Evolutionary conservation across 1,139 yeast species (phyloP), one percentile per base, ranked within the genome.

Genomic region (Williopsis jadinii): DNA sequence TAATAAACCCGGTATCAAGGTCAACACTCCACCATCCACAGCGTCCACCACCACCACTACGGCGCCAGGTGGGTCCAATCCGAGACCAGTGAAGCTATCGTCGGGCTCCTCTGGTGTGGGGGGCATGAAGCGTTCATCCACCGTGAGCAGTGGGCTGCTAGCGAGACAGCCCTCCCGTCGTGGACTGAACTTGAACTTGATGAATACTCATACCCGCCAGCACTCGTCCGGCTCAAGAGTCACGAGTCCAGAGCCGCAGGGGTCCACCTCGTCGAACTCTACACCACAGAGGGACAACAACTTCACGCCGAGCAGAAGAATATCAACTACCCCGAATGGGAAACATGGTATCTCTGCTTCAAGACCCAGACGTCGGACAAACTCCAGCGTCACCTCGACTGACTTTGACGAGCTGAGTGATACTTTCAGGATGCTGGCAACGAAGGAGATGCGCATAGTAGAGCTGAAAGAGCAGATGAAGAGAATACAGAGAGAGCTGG

Each of bases 401-500:
- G 41, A 42, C 5, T 47, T 41, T 24, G 58, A 52, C 29, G 73
- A 66, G 14, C 64, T 78, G 10, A 77, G 75, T 43, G 77, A 74
- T n/a, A 77, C 77, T 44, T 61, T 80, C 37, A 60, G 84, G 43
- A 57, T 72, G 11, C 60, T 80, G 41, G 85, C 85, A 0, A 59
- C 76, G 31, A 79, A 77, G 51, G 86, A 80, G 53, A 77, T 78
- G 82, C 46, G 42, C 27, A 47, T 47, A 3, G 28, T 39, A 19
- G 46, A 44, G 37, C 34, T 46, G 32, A 41, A 37, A 30, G 44
- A 43, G 15, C 40, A 41, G 34, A 28, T 43, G 34, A 62, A 60
- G 39, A 56, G 58, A 3, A 35, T 68, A 34, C 51, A 52, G 8
- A 52, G 46, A 10, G 54, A 45, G 32, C 58, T 49, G 56, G 67